Conservation (phyloP, 2,329 filamentous ascomycete genomes). For the Calonectria ilicicola region DNA sequence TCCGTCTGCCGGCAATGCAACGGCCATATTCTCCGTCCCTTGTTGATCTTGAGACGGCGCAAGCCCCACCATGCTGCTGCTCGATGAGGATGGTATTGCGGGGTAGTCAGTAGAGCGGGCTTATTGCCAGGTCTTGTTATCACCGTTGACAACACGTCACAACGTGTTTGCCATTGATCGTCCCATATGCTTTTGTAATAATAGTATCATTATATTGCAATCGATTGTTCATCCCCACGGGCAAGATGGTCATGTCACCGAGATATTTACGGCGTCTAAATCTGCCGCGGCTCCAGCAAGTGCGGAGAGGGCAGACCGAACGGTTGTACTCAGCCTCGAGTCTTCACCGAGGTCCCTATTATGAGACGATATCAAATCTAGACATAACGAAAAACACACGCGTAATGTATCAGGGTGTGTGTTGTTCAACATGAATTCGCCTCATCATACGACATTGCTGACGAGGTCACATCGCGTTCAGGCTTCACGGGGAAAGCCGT, state of each 20-base stretch:
- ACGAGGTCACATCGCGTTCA: constrained; percentile 22
- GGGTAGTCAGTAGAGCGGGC: constrained; percentile 4
- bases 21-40: background rate
- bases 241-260: background rate
- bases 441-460: background rate
- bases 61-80: background rate
- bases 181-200: background rate
- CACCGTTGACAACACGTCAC: background rate
- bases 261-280: background rate
- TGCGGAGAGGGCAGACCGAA: background rate
- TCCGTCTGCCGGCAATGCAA: background rate
- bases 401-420: constrained; percentile 23
- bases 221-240: background rate
- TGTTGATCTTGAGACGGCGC: background rate
- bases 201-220: background rate
- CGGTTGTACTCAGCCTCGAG: background rate
- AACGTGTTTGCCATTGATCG: background rate
- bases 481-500: constrained; percentile 55
- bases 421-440: background rate
- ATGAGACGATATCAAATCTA: constrained; percentile 17
- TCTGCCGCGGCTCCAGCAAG: background rate
- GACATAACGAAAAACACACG: constrained; percentile 15
- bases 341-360: background rate
- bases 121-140: background rate
- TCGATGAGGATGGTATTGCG: background rate